Conservation (phyloP, 2,329 filamentous ascomycete genomes). For the Simplicillium aogashimaense region DNA sequence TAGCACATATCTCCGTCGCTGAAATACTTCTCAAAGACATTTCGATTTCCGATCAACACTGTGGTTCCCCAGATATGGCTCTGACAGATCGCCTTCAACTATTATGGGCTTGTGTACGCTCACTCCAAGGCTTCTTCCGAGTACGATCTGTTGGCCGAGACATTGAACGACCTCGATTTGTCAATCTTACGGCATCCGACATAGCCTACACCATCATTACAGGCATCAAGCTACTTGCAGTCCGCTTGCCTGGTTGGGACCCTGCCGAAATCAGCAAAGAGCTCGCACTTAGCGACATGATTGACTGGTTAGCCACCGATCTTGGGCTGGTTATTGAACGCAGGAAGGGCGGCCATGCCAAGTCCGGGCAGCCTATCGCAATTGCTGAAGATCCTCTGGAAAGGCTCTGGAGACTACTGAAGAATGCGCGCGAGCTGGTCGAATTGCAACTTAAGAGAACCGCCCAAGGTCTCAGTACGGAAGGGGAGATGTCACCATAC, state of each 20-base stretch:
- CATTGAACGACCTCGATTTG: constrained; percentile 26
- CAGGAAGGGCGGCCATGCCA: constrained; percentile 15
- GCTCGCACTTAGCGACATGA: constrained; percentile 9
- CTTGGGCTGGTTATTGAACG: constrained; percentile 17
- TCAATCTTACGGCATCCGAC: constrained; percentile 35
- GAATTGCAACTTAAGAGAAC: constrained; percentile 19
- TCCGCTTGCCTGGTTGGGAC: constrained; percentile 37
- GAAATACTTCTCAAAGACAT: constrained; percentile 38
- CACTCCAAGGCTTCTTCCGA: constrained; percentile 29
- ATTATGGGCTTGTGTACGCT: constrained; percentile 32
- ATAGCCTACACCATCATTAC: constrained; percentile 36
- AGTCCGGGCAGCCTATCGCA: constrained; percentile 5
- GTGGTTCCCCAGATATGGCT: constrained; percentile 18
- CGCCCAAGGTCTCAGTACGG: constrained; percentile 5
- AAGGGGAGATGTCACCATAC: constrained; percentile 7
- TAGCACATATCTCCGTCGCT: constrained; percentile 31
- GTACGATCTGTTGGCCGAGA: constrained; percentile 21
- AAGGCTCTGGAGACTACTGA: constrained; percentile 19
- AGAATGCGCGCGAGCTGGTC: constrained; percentile 18
- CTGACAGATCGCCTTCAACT: constrained; percentile 30
- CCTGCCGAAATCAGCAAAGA: constrained; percentile 14
- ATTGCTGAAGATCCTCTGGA: constrained; percentile 20
- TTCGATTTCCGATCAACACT: constrained; percentile 28
- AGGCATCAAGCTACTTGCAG: constrained; percentile 33
- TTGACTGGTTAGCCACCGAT: constrained; percentile 19